Evolutionary conservation across 306 rosid genomes (phyloP).

Genomic region (Lablab purpureus): DNA sequence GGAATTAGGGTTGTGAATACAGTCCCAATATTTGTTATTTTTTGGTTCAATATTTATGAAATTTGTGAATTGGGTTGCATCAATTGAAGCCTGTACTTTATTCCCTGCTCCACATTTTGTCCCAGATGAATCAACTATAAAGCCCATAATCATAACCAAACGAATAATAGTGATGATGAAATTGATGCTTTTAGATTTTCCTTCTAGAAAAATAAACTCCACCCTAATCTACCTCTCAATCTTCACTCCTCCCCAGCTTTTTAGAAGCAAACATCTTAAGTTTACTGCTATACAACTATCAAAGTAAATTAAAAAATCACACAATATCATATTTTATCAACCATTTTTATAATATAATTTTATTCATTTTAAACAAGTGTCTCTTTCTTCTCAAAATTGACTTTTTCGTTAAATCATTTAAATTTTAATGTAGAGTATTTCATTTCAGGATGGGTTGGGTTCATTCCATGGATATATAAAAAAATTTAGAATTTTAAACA

Average conservation of each 20-base stretch:
- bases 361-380: not conserved
- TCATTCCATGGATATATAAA: too few relatives aligned
- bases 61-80: constrained; percentile 1
- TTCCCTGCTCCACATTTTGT: not conserved
- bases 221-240: not conserved
- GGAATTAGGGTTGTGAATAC: constrained; percentile 37
- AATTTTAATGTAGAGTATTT: not conserved
- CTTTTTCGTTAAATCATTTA: not conserved
- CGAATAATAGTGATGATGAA: not conserved
- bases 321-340: not conserved
- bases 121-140: not conserved
- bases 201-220: not conserved
- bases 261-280: not conserved
- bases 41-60: constrained; percentile 40
- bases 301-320: not conserved
- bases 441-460: too few relatives aligned
- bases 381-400: not conserved
- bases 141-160: not conserved
- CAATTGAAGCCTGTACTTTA: not conserved
- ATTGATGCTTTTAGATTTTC: not conserved
- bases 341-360: not conserved
- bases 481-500: too few relatives aligned
- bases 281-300: too few relatives aligned
- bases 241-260: not conserved
- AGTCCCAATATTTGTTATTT: constrained; percentile 38